Percentiles rank a stretch among this genome's conserved stretches.
These are phyloP conservation scores for Cornus controversa DNA, from an alignment of 148 eudicot genomes.

Conservation along the genomic window DNA sequence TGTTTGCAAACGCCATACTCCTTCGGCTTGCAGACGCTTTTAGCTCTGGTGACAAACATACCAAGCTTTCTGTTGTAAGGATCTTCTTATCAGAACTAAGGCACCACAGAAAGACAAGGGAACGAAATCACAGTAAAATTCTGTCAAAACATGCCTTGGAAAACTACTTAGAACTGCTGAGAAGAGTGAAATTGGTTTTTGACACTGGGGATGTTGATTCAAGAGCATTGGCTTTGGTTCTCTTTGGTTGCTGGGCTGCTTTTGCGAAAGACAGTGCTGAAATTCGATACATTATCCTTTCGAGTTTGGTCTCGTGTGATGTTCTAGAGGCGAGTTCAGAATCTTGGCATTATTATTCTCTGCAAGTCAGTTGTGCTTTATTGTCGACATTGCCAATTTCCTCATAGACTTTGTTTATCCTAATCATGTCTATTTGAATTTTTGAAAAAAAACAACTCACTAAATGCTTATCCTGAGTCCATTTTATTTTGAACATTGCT, in stretches of 20 bases:
- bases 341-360: background rate
- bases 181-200: slow-evolving; percentile 57
- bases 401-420: background rate
- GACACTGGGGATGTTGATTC: slow-evolving; percentile 54
- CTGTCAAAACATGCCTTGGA: slow-evolving; percentile 44
- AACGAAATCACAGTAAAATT: slow-evolving; percentile 32
- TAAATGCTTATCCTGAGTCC: background rate
- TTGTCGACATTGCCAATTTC: slow-evolving; percentile 10
- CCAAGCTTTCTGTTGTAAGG: slow-evolving; percentile 48
- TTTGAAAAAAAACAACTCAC: too few relatives aligned
- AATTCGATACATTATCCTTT: slow-evolving; percentile 58
- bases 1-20: slow-evolving; percentile 72
- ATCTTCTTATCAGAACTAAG: slow-evolving; percentile 42
- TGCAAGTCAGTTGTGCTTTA: background rate
- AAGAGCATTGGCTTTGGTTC: slow-evolving; percentile 48
- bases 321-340: slow-evolving; percentile 55
- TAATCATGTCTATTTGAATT: background rate
- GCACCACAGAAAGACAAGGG: slow-evolving; percentile 21
- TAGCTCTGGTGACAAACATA: slow-evolving; percentile 50
- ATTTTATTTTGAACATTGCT: background rate
- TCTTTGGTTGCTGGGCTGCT: slow-evolving; percentile 81
- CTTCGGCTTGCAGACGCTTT: slow-evolving; percentile 81
- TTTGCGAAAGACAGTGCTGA: slow-evolving; percentile 68
- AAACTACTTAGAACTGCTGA: slow-evolving; percentile 53
- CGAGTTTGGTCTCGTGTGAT: slow-evolving; percentile 54